Base-by-base conservation (phyloP, 139 green algal genomes). In the Raphidocelis subcapitata region DNA sequence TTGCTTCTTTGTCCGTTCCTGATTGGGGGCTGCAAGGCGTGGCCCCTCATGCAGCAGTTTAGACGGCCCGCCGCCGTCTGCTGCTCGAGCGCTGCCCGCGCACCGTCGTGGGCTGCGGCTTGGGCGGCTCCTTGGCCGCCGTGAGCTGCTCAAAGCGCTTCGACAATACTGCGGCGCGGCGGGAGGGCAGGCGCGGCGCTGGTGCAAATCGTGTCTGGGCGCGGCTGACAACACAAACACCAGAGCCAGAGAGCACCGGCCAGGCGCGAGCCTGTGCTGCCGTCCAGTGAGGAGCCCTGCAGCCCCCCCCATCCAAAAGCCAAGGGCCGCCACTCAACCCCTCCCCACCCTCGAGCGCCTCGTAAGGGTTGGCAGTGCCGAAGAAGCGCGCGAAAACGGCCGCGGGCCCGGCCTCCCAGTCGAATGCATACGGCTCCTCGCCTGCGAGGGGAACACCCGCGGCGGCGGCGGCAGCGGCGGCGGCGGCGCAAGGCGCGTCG, bases 281-380 rank as follows among this genome's bases (percentile, higher is more conserved):
- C 41, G 8, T 49, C 8, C 41, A 49, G 12, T 49, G 41, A 49
- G 41, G 8, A 20, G 41, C 41, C 12, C 41, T 49, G 41, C 32
- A 24, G 33, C 32, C 18, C 12, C 32, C 16, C n/a, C 21, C 0
- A 66, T 44, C 5, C 32, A 37, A n/a, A 0, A 28, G 5, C 0
- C 52, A 12, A 5, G 8, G 41, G 41, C 41, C 8, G 8, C 41
- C 41, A 12, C 41, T 12, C 41, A 20, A 12, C 41, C 12, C 41
- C 8, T 49, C 41, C 41, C 41, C 49, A 85, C 85, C 79, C 29
- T 91, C 83, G 24, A 94, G 65, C 16, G 89, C 89, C 71, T 89
- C 86, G 77, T 89, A 94, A 10, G 89, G 89, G 74, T 94, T 94
- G n/a, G 72, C 63, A 37, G 89, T 94, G n/a, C 89, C 89, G 73